These are phyloP conservation scores for Solanum chmielewskii DNA, from an alignment of 257 asterid species.

Conservation along the genomic window DNA sequence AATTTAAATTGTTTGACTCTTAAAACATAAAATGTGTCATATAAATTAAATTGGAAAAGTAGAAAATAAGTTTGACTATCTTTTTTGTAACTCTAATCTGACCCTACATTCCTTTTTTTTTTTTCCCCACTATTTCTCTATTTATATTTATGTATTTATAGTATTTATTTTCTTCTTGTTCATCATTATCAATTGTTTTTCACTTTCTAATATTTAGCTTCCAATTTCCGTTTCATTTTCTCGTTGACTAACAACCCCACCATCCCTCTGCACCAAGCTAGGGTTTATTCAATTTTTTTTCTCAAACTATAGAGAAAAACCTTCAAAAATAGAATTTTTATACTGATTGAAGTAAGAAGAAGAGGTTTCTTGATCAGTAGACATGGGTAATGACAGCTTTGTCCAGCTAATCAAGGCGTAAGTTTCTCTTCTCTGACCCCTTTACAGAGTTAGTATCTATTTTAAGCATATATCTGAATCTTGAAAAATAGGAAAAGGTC, in stretches of 20 bases:
- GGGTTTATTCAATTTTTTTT: neutral
- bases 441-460: neutral
- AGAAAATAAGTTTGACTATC: neutral
- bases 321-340: neutral
- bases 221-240: neutral
- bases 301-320: neutral
- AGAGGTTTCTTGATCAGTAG: neutral
- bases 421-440: neutral
- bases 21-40: no score
- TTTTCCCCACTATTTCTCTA: neutral
- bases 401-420: neutral
- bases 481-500: neutral
- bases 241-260: neutral
- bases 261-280: neutral
- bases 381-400: neutral
- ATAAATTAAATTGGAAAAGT: no score
- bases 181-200: neutral
- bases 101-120: neutral
- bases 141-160: neutral
- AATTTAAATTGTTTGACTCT: no score
- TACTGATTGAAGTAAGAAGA: neutral
- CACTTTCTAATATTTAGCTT: neutral
- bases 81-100: neutral
- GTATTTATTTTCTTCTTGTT: neutral
- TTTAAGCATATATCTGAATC: neutral